Evolutionary conservation across 306 rosid species (phyloP), one percentile per base, ranked within the genome.

Genomic region (Trifolium subterraneum): DNA sequence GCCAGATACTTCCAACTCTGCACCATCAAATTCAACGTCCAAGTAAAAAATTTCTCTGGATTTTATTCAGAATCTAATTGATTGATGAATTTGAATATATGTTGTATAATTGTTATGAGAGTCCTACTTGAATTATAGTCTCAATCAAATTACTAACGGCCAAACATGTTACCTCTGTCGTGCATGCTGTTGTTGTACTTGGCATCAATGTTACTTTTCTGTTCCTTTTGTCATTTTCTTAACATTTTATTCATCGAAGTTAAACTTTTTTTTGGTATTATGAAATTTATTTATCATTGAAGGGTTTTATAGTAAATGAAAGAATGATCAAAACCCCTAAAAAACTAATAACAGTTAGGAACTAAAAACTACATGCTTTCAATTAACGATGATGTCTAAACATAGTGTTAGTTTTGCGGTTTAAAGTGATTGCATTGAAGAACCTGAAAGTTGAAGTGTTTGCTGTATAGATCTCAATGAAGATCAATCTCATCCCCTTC

Each of bases 1-100:
- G 59, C 48, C 83, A 31, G 73, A 77, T 80, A 48, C 87, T 58
- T 80, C 85, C 64, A 84, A 77, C 75, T 38, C 52, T 10, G 70
- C 68, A 42, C 25, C 50, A 11, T 84, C 75, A 84, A 69, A 39
- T 63, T 77, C 55, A 13, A 23, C 16, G 29, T 67, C 66, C 86
- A 14, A n/a, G 72, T 29, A 48, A 77, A 61, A 77, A 62, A 2
- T 50, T 79, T 61, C 45, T 45, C 11, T n/a, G 66, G 14, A 61
- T 67, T 77, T 59, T 60, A 36, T 60, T 38, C 20, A n/a, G 29
- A 64, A 48, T 62, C 73, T 41, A 22, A 48, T 60, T 44, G 8
- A 44, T 74, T 18, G 47, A 33, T 54, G 41, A 58, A 51, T 51
- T 47, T n/a, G 20, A 64, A 33, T 18, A 14, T 7, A 51, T 58